phyloP scores from a whole-genome alignment of 805 yeast species.

The Lipomyces sp. region DNA sequence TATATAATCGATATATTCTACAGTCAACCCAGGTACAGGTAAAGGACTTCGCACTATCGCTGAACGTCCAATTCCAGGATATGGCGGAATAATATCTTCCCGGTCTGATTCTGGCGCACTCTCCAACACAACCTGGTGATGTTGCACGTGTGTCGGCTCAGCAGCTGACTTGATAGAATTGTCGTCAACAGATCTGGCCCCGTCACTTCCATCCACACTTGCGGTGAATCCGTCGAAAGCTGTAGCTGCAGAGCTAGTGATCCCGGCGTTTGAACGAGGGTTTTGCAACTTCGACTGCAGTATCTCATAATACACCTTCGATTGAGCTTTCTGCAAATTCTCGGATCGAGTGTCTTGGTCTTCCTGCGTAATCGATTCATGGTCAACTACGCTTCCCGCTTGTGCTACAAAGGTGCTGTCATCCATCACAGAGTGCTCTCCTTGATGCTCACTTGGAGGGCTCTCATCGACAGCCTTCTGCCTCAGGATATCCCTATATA shows the following conservation, averaged over 20 bases:
- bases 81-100: constrained; percentile 17
- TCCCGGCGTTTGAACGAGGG: constrained; percentile 14
- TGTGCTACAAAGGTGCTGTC: constrained; percentile 29
- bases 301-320: constrained; percentile 28
- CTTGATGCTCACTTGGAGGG: background rate
- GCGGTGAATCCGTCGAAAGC: constrained; percentile 5
- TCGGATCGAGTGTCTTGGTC: constrained; percentile 22
- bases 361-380: constrained; percentile 6
- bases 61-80: background rate
- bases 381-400: constrained; percentile 32
- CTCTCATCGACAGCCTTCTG: constrained; percentile 14
- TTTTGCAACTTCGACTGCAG: constrained; percentile 23
- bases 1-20: background rate
- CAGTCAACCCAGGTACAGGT: background rate
- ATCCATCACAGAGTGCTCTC: constrained; percentile 12
- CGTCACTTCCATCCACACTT: background rate
- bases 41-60: background rate
- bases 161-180: background rate
- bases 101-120: constrained; percentile 19
- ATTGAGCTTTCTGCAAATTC: constrained; percentile 24
- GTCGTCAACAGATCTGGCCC: background rate
- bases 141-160: background rate
- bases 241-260: constrained; percentile 25
- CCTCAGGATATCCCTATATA: constrained; percentile 26
- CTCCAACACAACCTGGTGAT: constrained; percentile 16